Percentiles rank a stretch among this genome's conserved stretches.
Conservation (phyloP, 2,329 filamentous ascomycete species). For the Sordariomycetes sp. region DNA sequence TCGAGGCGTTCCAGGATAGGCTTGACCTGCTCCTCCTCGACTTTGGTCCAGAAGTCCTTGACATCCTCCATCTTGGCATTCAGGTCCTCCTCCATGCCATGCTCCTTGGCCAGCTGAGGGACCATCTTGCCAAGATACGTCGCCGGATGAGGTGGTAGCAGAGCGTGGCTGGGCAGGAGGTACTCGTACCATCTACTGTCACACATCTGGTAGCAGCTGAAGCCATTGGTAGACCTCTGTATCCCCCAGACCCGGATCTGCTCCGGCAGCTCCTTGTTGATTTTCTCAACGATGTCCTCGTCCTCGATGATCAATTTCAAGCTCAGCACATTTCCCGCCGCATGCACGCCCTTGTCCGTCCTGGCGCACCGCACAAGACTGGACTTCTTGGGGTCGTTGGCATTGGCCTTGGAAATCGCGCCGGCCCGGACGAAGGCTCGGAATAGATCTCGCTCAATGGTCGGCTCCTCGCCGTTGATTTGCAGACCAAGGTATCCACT, state of each 20-base stretch:
- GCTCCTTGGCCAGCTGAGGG: conserved; percentile 66
- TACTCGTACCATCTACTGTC: conserved; percentile 98
- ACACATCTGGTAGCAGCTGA: conserved; percentile 91
- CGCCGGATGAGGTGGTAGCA: conserved; percentile 84
- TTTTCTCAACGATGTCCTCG: conserved; percentile 75
- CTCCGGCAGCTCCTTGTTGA: conserved; percentile 74
- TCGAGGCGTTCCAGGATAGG: conserved; percentile 56
- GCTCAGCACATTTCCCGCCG: conserved; percentile 89
- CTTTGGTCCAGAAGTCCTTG: conserved; percentile 69
- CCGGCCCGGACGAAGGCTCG: conserved; percentile 82
- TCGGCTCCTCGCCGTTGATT: conserved; percentile 73
- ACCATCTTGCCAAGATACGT: conserved; percentile 78
- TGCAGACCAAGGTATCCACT: conserved; percentile 98
- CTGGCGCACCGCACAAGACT: conserved; percentile 87
- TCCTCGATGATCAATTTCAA: conserved; percentile 95
- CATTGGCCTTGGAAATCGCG: conserved; percentile 94
- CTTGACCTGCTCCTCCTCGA: conserved; percentile 74
- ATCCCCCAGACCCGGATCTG: conserved; percentile 97
- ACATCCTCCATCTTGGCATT: conserved; percentile 67
- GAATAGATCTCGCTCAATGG: conserved; percentile 94
- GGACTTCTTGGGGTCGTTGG: conserved; percentile 93
- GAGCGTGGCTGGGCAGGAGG: conserved; percentile 84
- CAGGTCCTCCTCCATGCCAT: conserved; percentile 61
- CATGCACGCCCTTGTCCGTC: conserved; percentile 96
- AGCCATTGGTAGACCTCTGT: conserved; percentile 77